Percentiles rank a stretch among this genome's conserved stretches.
Evolutionary conservation across 345 rosid species (phyloP).

Genomic region (Litchi chinensis): DNA sequence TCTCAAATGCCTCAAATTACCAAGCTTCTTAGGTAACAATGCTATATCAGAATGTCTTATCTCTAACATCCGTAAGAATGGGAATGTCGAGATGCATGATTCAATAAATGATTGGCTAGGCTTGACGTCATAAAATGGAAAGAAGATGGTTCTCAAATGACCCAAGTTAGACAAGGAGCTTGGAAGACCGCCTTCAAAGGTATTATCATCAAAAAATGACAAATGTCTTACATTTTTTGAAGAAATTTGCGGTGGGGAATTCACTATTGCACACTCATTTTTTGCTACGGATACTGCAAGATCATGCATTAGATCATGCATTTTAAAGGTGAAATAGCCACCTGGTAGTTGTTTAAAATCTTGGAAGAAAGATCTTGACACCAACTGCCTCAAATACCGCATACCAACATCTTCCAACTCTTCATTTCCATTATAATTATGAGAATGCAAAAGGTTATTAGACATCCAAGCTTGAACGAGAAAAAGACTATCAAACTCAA

Average conservation of each 20-base stretch:
- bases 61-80: slow-evolving; percentile 14
- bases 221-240: neutral
- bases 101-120: neutral
- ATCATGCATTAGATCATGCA: slow-evolving; percentile 33
- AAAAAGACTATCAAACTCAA: rapidly evolving
- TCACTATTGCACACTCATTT: neutral
- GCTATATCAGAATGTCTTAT: neutral
- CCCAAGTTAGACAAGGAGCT: neutral
- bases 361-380: slow-evolving; percentile 27
- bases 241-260: rapidly evolving
- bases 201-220: neutral
- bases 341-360: neutral
- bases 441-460: neutral
- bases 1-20: slow-evolving; percentile 27
- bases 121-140: neutral
- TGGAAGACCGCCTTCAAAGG: neutral
- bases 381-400: slow-evolving; percentile 14
- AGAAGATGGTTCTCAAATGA: slow-evolving; percentile 16
- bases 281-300: slow-evolving; percentile 15
- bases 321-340: neutral
- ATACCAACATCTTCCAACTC: slow-evolving; percentile 10
- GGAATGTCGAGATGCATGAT: slow-evolving; percentile 1
- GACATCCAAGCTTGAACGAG: slow-evolving; percentile 29
- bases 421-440: neutral
- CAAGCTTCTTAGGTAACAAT: slow-evolving; percentile 15